Conservation (phyloP, 352 stramenopile species). For the Globisporangium cystogenes region DNA sequence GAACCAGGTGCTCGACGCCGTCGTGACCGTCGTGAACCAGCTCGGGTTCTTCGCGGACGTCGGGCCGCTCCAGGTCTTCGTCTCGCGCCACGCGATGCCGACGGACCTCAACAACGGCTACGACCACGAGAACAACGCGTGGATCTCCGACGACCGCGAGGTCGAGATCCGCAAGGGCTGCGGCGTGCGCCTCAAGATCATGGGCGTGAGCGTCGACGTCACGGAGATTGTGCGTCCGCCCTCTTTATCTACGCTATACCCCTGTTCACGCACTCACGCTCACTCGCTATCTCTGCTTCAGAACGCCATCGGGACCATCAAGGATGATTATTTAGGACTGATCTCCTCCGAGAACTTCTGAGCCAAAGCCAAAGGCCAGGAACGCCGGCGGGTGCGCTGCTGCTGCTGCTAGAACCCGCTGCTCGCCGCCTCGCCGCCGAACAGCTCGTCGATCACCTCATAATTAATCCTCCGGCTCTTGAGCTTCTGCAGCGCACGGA, state of each 20-base stretch:
- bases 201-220: conserved; percentile 95
- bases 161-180: conserved; percentile 95
- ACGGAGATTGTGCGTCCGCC: conserved; percentile 85
- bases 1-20: conserved; percentile 96
- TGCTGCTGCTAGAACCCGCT: conserved; percentile 46
- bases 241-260: background rate
- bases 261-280: background rate
- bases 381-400: too few species aligned
- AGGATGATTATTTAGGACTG: conserved; percentile 98
- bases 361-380: too few species aligned
- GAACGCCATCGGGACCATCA: conserved; percentile 97
- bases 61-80: conserved; percentile 95
- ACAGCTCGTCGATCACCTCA: conserved; percentile 86
- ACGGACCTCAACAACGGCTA: conserved; percentile 95
- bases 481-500: conserved; percentile 88
- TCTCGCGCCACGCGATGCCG: conserved; percentile 93
- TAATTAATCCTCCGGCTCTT: conserved; percentile 89
- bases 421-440: conserved; percentile 77
- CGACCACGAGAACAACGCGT: conserved; percentile 96
- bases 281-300: conserved; percentile 19
- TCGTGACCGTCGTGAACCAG: conserved; percentile 95
- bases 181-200: conserved; percentile 95
- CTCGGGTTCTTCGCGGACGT: conserved; percentile 97
- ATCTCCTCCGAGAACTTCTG: conserved; percentile 86
- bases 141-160: conserved; percentile 96